These are phyloP conservation scores for Aspergillus baeticus DNA, from an alignment of 495 filamentous ascomycete genomes.

Conservation along the genomic window DNA sequence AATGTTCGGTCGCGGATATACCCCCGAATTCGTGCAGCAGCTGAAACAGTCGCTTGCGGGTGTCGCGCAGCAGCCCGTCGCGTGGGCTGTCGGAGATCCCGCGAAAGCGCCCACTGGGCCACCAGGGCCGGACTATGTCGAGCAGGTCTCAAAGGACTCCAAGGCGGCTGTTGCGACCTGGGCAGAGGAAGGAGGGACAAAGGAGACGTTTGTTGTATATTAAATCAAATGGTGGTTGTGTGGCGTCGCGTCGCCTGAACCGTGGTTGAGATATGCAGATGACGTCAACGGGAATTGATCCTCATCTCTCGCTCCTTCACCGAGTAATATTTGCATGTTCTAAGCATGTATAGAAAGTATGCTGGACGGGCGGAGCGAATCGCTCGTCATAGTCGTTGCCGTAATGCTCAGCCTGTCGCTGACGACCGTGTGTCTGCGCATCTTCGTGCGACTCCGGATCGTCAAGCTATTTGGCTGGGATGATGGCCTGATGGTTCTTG, in stretches of 20 bases:
- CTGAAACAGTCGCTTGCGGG: conserved; percentile 14
- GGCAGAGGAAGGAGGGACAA: conserved; percentile 20
- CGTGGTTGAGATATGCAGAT: too few species aligned
- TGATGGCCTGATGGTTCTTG: conserved; percentile 30
- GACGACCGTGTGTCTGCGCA: conserved; percentile 25
- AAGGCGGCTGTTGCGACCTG: conserved; percentile 22
- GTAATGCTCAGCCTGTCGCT: conserved; percentile 31
- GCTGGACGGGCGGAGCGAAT: conserved; percentile 23
- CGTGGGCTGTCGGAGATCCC: conserved; percentile 23
- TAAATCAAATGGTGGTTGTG: background rate
- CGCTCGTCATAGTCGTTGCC: conserved; percentile 30
- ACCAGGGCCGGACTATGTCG: conserved; percentile 19
- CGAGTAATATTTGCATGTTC: too few species aligned
- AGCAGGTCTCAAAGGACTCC: conserved; percentile 13
- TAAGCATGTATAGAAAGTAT: background rate
- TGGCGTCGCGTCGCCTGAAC: too few species aligned
- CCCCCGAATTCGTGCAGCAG: conserved; percentile 18
- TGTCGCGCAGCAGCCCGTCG: conserved; percentile 13
- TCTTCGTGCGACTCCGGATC: conserved; percentile 31
- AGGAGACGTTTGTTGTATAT: background rate
- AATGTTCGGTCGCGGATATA: conserved; percentile 32
- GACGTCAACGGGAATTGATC: too few species aligned
- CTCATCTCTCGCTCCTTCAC: too few species aligned
- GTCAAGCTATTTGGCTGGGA: conserved; percentile 34
- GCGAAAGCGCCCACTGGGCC: conserved; percentile 13